Evolutionary conservation across 257 asterid genomes (phyloP), one percentile per base, ranked within the genome.

Genomic region (Handroanthus guayacan): DNA sequence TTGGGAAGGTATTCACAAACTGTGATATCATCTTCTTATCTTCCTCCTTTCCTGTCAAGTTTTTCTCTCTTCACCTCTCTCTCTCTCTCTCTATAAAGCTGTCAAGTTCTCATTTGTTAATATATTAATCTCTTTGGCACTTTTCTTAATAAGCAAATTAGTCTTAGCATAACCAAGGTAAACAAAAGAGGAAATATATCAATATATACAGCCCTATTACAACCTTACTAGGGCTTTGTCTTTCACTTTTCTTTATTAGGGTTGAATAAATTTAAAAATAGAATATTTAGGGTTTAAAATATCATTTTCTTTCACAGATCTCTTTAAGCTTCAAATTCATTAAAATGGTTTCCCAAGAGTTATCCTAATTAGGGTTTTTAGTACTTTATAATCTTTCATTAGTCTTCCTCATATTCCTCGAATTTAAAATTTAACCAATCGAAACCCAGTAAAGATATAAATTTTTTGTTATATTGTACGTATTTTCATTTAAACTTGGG

Each of bases 21-120:
- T 77, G 74, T 90, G 83, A 82, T 84, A 83, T 86, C 89, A 83
- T 58, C 86, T 66, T 67, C 84, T 69, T 66, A 64, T 78, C 82
- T 79, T 79, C 84, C 72, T 73, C 81, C 85, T 82, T 70, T 75
- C 10, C 64, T 72, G 79, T 50, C 43, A 55, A 62, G 50, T 36
- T 74, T 43, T 34, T 47, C 62, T 61, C 51, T 77, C 72, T 57
- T 47, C 70, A 65, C n/a, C 63, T 73, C 52, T 72, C 69, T 56
- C 76, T 74, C 73, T 69, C 77, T 77, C 67, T 65, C 70, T 69
- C 74, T 72, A 48, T 45, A 79, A 79, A 83, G 88, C 75, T 92
- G 92, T 85, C 92, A 44, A 86, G 67, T 75, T 86, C 72, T 79
- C 77, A 90, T 89, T 86, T 57, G 91, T 69, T 81, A 76, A 67